Evolutionary conservation across 1,139 yeast genomes (phyloP), one percentile per base, ranked within the genome.

Genomic region (Debaryomyces singareniensis): DNA sequence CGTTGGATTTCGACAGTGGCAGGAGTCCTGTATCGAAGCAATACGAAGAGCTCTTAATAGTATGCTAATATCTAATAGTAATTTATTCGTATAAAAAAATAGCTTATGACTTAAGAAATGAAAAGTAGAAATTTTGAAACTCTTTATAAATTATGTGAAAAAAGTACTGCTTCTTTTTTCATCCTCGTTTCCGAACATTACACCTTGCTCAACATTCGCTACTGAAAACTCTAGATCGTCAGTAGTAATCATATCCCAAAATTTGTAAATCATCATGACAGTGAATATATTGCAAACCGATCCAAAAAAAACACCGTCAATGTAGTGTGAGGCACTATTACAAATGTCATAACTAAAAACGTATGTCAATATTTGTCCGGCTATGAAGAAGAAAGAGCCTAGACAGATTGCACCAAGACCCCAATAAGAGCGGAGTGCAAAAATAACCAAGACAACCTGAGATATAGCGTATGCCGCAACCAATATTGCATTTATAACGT

Each of bases 181-280:
- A 26, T 55, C 64, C 5, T 55, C 63, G 21, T 44, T 45, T 3
- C 48, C 49, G 35, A 58, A 59, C 4, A 57, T 49, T n/a, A 62
- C 57, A 4, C 66, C 68, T 29, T 59, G 64, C 38, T 66, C 71
- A 10, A 57, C 66, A 26, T 52, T 58, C 12, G 72, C 71, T 31
- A 86, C 94, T 30, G 91, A 77, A 54, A 91, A 91, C 58, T 91
- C 98, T 47, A 89, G 75, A 53, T 91, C 97, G 49, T 91, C 97
- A 36, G 79, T 76, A n/a, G 97, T 91, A 32, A 91, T 81, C 75
- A 86, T 84, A 48, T 89, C 96, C 96, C 97, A 91, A 45, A 78
- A 85, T 58, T 91, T 89, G 64, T 87, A 89, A 34, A 89, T 67
- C 97, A 91, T 89, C 95, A 91, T 87, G 33, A 82, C 63, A 5